Evolutionary conservation across 306 rosid genomes (phyloP).

Genomic region (Chamaecrista fasciculata): DNA sequence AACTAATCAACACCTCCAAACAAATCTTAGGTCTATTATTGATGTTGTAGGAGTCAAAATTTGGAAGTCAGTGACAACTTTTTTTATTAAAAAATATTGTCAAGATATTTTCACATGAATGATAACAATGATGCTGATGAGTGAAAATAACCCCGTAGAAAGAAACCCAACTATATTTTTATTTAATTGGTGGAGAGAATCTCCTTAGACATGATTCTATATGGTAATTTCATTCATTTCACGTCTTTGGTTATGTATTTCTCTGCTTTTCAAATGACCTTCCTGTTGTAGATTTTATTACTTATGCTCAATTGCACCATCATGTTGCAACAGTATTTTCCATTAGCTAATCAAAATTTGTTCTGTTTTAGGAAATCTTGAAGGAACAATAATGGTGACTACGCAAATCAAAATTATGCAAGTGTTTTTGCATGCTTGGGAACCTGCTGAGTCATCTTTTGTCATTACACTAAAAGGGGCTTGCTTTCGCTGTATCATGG

Average conservation of each 20-base stretch:
- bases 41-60: neutral
- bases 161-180: neutral
- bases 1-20: neutral
- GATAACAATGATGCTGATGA: neutral
- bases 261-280: neutral
- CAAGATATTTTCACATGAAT: neutral
- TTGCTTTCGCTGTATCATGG: slow-evolving; percentile 4
- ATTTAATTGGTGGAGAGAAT: neutral
- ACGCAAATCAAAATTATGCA: neutral
- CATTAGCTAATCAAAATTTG: neutral
- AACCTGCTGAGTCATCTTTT: slow-evolving; percentile 21
- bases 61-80: neutral
- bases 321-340: neutral
- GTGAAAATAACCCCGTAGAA: neutral
- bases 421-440: neutral
- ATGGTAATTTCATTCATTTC: neutral
- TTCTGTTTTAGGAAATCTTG: neutral
- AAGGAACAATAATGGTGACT: neutral
- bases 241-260: neutral
- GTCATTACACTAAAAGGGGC: slow-evolving; percentile 10
- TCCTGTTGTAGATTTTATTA: neutral
- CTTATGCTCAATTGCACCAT: neutral
- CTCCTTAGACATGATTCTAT: neutral
- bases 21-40: neutral
- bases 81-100: neutral